Evolutionary conservation across 2,329 filamentous ascomycete genomes (phyloP), one percentile per base, ranked within the genome.

Genomic region (Penicillium verrucosum): DNA sequence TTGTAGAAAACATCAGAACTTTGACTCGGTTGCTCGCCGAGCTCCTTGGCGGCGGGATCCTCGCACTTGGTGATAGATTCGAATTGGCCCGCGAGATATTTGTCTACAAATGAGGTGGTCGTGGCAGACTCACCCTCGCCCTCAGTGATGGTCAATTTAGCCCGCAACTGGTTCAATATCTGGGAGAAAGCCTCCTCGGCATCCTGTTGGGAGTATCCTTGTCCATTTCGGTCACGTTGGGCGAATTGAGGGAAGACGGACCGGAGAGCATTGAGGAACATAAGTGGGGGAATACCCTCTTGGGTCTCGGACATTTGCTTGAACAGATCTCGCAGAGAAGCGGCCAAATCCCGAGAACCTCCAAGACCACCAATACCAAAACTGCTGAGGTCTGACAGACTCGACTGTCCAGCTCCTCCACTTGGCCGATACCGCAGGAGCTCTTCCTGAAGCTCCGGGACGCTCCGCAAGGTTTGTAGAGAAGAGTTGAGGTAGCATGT

Each of bases 401-500:
- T 65, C 12, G 70, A 71, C 27, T 67, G 68, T 27, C 63, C 65
- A 49, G 54, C 68, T 58, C 56, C 66, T 57, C 57, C 75, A 71
- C 67, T 69, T 40, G 74, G 66, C 44, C 68, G 82, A 66, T 90
- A 95, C 46, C 82, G 85, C 58, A 79, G 71, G 44, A 99, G 82
- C 65, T 90, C 85, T 36, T 90, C 81, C 70, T 96, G 91, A 36
- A 99, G 84, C 77, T 99, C 94, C 9, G 94, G 94, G 58, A 99
- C 91, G 51, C 88, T 83, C 60, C 90, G 87, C 63, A 99, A 80
- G 4, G 91, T 89, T 75, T 99, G 95, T n/a, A 99, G 81, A 0
- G 93, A 96, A 48, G 94, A 94, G 81, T 99, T 99, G 69, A 97
- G 86, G 73, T 99, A 99, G 80, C 94, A 99, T 4, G 95, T 99